phyloP scores from a whole-genome alignment of 164 flowering plant species.

The Houttuynia cordata region DNA sequence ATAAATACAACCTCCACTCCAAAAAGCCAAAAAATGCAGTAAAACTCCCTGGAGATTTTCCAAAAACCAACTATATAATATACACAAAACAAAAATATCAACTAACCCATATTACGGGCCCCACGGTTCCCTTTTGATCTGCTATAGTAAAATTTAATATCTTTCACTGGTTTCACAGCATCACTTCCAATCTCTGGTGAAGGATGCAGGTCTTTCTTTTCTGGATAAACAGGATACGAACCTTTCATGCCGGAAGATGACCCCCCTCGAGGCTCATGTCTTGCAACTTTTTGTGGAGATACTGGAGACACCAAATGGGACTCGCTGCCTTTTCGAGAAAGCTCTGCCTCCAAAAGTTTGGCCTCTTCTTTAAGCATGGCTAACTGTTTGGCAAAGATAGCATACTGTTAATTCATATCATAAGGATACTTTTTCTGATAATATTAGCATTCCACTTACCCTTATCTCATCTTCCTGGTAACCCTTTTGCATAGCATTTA shows the following conservation, averaged over 20 bases:
- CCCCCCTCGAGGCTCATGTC: constrained; percentile 40
- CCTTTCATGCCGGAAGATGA: constrained; percentile 26
- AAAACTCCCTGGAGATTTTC: constrained; percentile 14
- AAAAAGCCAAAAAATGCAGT: constrained; percentile 26
- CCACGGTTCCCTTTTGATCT: neutral
- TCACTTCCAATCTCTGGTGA: constrained; percentile 10
- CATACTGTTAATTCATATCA: neutral
- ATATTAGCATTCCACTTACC: constrained; percentile 28
- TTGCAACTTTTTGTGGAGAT: constrained; percentile 8
- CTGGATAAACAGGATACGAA: too few relatives aligned
- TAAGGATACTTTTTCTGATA: neutral
- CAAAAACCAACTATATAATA: neutral
- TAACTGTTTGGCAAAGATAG: constrained; percentile 29
- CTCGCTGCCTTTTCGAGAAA: constrained; percentile 27
- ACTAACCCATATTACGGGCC: neutral
- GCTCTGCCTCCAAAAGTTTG: constrained; percentile 51
- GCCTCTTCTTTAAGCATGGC: constrained; percentile 67
- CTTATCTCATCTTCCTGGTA: constrained; percentile 72
- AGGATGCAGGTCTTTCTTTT: constrained; percentile 30
- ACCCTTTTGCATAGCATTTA: constrained; percentile 66
- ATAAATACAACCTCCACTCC: too few relatives aligned
- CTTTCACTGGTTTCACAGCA: neutral
- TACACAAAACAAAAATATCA: neutral
- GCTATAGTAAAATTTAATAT: neutral
- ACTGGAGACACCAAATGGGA: constrained; percentile 37